Base-by-base conservation (phyloP, 1,284 basidiomycete genomes). In the Boletus hoseneyae region DNA sequence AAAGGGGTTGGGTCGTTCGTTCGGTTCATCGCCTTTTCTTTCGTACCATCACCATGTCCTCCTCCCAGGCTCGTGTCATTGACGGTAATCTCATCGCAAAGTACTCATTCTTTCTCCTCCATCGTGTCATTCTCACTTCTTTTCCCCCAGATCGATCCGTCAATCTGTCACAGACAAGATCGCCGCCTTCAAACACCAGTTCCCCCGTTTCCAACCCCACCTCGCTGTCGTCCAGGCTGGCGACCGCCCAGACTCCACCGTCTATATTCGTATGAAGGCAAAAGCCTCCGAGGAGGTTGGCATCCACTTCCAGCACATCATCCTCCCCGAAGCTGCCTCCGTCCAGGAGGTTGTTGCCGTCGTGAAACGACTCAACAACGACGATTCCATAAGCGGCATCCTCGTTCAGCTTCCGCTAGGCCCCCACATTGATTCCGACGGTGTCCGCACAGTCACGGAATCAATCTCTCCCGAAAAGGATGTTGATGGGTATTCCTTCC, bases 381-480 rank as follows among this genome's bases (percentile, higher is more conserved):
- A 99, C 63, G 83, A 88, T 18, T 66, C 75, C 37, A 79, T 98
- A 56, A 90, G 86, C 62, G 97, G 96, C 44, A 86, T 99, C 48
- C 80, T 99, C 45, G 96, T 99, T 9, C 97, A 99, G 71, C 85
- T 99, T n/a, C 97, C 97, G 37, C 83, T 99, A 4, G 90, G 90
- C 15, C 79, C 87, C 39, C 90, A 96, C 59, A 84, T 98, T 53
- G 79, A 79, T 45, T 71, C 87, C 16, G 90, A 91, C 27, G 93
- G 85, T 29, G 96, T 98, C 70, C 87, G 95, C 55, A 77, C 79
- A 25, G 89, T 99, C 48, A 97, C 95, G 36, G 96, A 98, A 71
- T 86, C 92, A n/a, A 84, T 99, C 58, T 87, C 84, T 56, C 93
- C 94, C 13, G 80, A 86, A 66, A 99, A 99, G 75, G 97, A 99